Conservation (phyloP, 169 alveolate species). For the Plasmodium falciparum region DNA sequence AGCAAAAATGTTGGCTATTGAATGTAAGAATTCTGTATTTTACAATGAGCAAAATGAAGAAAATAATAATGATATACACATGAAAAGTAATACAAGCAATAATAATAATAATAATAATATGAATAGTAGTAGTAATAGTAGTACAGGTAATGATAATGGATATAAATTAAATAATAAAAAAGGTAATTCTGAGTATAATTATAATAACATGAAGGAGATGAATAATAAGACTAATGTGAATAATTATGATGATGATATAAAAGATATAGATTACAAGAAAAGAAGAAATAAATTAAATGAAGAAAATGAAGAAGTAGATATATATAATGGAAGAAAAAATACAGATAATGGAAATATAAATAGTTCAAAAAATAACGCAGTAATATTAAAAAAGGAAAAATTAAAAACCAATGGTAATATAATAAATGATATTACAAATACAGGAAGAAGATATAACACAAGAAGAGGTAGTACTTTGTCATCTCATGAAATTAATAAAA, state of each 20-base stretch:
- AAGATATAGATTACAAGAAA: conserved; percentile 5
- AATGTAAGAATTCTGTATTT: conserved; percentile 48
- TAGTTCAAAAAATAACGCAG: neutral
- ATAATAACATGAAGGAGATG: neutral
- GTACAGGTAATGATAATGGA: neutral
- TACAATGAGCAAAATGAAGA: conserved; percentile 11
- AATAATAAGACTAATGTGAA: neutral
- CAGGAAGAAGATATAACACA: conserved; percentile 50
- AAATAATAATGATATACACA: neutral
- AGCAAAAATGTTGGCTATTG: conserved; percentile 60
- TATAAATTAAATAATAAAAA: neutral
- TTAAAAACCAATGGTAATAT: conserved; percentile 2
- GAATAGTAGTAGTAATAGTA: neutral
- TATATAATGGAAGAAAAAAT: neutral
- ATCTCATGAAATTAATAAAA: neutral
- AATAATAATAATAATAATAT: too few relatives aligned
- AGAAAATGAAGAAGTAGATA: neutral
- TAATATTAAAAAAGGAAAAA: conserved; percentile 5
- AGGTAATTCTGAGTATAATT: neutral
- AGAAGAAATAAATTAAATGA: neutral
- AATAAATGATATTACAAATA: neutral
- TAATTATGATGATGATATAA: neutral
- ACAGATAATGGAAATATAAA: neutral
- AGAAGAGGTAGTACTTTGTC: conserved; percentile 17
- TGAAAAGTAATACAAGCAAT: neutral